Percentiles rank a stretch among this genome's conserved stretches.
Conservation (phyloP, 192 early-diverging fungal species). For the Linnemannia exigua region DNA sequence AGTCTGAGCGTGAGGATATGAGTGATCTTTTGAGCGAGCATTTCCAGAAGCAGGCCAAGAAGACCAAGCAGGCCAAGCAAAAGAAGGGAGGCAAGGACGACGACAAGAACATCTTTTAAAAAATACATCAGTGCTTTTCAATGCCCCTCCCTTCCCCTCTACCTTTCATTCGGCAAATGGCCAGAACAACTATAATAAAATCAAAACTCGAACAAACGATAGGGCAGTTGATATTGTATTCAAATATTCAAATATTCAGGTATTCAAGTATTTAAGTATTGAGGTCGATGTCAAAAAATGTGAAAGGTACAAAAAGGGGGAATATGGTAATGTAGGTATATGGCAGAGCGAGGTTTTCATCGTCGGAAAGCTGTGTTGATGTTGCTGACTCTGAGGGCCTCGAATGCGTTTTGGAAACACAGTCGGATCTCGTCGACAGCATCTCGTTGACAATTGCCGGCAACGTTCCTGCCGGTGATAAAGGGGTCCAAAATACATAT, state of each 20-base stretch:
- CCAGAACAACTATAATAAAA: neutral
- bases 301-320: conserved; percentile 11
- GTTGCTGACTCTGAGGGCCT: neutral
- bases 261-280: too few species aligned
- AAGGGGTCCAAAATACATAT: conserved; percentile 20
- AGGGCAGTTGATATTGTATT: too few species aligned
- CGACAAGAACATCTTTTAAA: conserved; percentile 35
- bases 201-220: neutral
- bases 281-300: conserved; percentile 16
- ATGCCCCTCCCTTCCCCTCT: neutral
- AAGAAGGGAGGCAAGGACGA: conserved; percentile 54
- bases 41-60: conserved; percentile 75
- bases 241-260: too few species aligned
- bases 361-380: neutral
- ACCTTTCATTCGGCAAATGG: neutral
- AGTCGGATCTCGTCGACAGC: neutral
- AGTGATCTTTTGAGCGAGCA: conserved; percentile 93
- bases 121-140: neutral
- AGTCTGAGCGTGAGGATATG: conserved; percentile 79
- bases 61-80: conserved; percentile 75
- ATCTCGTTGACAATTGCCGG: neutral
- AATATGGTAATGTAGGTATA: neutral
- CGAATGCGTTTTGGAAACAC: neutral
- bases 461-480: neutral
- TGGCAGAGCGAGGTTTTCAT: neutral